Base-by-base conservation (phyloP, 371 early-diverging fungal genomes). In the Mortierella sp. region DNA sequence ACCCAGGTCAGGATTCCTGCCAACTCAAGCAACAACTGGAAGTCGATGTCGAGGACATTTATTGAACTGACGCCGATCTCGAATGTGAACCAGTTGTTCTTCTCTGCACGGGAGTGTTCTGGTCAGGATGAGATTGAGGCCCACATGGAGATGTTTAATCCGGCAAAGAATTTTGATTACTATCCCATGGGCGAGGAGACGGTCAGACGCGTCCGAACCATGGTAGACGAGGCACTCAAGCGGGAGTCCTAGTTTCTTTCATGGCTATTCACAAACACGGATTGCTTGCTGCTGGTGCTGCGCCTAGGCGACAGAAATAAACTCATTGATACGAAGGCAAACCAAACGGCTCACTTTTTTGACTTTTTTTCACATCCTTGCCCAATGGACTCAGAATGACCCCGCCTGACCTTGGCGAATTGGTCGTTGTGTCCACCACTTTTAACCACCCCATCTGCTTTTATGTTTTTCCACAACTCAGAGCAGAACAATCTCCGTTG, bases 101-200 rank as follows among this genome's bases (percentile, higher is more conserved):
- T 82, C 24, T 82, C 83, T n/a, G 41, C 75, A 3, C 66, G 83
- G 16, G 39, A 64, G 48, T 82, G 83, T 64, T 82, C 83, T 5
- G 83, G 83, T 6, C 75, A 82, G 41, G 86, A 82, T 37, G 82
- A 82, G 65, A 83, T 91, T 43, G 81, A 81, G 44, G 91, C 91
- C 0, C 91, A 91, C 47, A 90, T 86, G 39, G 87, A 87, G 68
- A 91, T 91, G 86, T 91, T 91, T 64, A 85, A 89, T 50, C 87
- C 91, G 0, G 47, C 53, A 50, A 88, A 89, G 66, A 88, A 88
- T 41, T 86, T 77, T 47, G 82, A 87, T 41, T 90, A 89, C 61
- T 90, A 91, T 76, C 76, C 79, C n/a, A 74, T 91, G 53, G 89
- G 90, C 0, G 85, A 79, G 14, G 89, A 89, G 64, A 85, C 90